phyloP scores from a whole-genome alignment of 768 basidiomycete genomes.

The Leccinum subtestaceum region DNA sequence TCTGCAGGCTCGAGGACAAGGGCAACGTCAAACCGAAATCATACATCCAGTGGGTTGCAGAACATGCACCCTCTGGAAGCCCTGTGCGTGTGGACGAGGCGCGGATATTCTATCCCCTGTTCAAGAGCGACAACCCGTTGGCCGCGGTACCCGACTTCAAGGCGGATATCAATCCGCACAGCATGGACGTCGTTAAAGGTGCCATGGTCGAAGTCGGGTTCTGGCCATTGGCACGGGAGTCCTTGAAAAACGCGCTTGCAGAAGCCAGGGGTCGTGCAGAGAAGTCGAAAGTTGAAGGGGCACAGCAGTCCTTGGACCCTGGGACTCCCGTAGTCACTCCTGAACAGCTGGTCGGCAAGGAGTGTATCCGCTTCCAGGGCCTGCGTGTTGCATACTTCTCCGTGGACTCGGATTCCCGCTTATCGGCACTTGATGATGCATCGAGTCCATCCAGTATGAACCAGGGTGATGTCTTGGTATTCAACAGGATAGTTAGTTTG shows the following conservation, averaged over 20 bases:
- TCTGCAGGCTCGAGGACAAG: constrained; percentile 74
- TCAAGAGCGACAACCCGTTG: constrained; percentile 89
- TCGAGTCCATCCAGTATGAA: constrained; percentile 40
- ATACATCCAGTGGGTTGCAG: constrained; percentile 96
- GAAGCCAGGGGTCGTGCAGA: constrained; percentile 64
- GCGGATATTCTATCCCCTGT: constrained; percentile 88
- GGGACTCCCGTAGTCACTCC: constrained; percentile 68
- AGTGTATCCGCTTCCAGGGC: constrained; percentile 95
- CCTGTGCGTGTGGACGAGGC: constrained; percentile 87
- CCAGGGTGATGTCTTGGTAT: constrained; percentile 76
- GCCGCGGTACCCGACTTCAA: constrained; percentile 69
- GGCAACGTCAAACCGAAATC: constrained; percentile 82
- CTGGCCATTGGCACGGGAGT: constrained; percentile 73
- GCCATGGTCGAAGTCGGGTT: constrained; percentile 90
- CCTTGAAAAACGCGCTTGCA: constrained; percentile 59
- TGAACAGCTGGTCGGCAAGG: constrained; percentile 82
- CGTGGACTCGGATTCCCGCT: constrained; percentile 79
- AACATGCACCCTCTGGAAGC: constrained; percentile 71
- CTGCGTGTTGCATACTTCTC: constrained; percentile 94
- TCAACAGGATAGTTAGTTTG: constrained; percentile 90
- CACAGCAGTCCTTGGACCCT: constrained; percentile 36
- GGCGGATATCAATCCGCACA: constrained; percentile 79
- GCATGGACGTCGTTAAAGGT: constrained; percentile 73
- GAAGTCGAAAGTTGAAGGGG: constrained; percentile 49
- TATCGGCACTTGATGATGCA: constrained; percentile 61